phyloP scores from a whole-genome alignment of 805 yeast species.

The Candida rishiriensis region DNA sequence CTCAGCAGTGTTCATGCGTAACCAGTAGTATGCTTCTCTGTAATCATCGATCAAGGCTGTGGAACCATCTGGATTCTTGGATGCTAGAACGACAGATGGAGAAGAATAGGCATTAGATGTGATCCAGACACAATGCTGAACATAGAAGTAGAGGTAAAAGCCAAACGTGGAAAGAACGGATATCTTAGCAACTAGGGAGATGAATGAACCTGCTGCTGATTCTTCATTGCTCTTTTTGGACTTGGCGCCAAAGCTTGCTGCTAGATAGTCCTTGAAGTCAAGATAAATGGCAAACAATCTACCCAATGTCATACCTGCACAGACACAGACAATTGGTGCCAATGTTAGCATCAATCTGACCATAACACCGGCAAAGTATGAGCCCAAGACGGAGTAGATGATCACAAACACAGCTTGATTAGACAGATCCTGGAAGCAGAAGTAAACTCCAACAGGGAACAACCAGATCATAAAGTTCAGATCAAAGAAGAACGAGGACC shows the following conservation, averaged over 20 bases:
- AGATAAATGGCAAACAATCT: constrained; percentile 78
- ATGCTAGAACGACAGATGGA: constrained; percentile 93
- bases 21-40: constrained; percentile 98
- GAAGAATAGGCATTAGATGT: constrained; percentile 94
- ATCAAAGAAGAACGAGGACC: constrained; percentile 98
- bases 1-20: constrained; percentile 95
- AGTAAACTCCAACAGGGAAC: constrained; percentile 95
- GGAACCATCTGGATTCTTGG: constrained; percentile 80
- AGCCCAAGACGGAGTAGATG: constrained; percentile 87
- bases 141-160: constrained; percentile 75
- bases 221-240: constrained; percentile 6
- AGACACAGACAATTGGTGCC: constrained; percentile 93
- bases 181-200: constrained; percentile 49
- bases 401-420: constrained; percentile 93
- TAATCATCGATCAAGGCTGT: constrained; percentile 87
- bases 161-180: constrained; percentile 64
- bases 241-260: constrained; percentile 6
- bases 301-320: constrained; percentile 85
- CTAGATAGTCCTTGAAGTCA: constrained; percentile 41
- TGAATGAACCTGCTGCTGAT: constrained; percentile 9
- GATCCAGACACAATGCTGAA: constrained; percentile 95
- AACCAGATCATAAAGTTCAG: constrained; percentile 91
- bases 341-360: constrained; percentile 94
- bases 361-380: constrained; percentile 99
- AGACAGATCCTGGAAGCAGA: constrained; percentile 81